Conservation (phyloP, 306 rosid genomes). For the Rosa multiflora region DNA sequence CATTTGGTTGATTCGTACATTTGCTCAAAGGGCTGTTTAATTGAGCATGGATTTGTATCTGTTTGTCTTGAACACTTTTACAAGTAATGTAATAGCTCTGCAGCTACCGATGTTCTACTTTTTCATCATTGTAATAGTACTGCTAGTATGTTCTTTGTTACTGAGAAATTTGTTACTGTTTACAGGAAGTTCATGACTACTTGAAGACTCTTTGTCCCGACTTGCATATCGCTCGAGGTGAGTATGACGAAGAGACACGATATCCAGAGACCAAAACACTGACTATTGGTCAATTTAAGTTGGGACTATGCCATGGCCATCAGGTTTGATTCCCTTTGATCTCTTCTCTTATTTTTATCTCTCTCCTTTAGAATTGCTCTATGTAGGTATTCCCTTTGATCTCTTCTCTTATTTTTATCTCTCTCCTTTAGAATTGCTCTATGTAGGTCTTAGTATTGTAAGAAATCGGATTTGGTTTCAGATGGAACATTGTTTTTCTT, state of each 20-base stretch:
- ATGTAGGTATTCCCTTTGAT: constrained; percentile 1
- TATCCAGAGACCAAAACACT: constrained; percentile 97
- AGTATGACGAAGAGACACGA: constrained; percentile 83
- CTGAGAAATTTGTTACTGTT: constrained; percentile 20
- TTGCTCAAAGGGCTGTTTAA: neutral
- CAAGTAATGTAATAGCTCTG: neutral
- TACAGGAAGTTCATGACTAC: constrained; percentile 97
- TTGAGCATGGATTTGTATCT: neutral
- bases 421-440: neutral
- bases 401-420: neutral
- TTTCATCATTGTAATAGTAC: neutral
- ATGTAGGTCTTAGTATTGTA: neutral
- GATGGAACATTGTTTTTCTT: neutral
- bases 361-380: neutral
- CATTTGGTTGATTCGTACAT: neutral
- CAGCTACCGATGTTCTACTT: neutral
- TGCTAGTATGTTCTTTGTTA: neutral
- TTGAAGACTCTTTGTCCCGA: constrained; percentile 97
- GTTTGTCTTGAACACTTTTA: neutral
- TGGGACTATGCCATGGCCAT: constrained; percentile 98
- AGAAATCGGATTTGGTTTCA: neutral
- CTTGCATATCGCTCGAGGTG: constrained; percentile 90
- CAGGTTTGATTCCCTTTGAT: constrained; percentile 57
- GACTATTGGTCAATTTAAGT: constrained; percentile 95
- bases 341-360: neutral